Evolutionary conservation across 2,329 filamentous ascomycete species (phyloP), one percentile per base, ranked within the genome.

Genomic region (Hypocreales sp.): DNA sequence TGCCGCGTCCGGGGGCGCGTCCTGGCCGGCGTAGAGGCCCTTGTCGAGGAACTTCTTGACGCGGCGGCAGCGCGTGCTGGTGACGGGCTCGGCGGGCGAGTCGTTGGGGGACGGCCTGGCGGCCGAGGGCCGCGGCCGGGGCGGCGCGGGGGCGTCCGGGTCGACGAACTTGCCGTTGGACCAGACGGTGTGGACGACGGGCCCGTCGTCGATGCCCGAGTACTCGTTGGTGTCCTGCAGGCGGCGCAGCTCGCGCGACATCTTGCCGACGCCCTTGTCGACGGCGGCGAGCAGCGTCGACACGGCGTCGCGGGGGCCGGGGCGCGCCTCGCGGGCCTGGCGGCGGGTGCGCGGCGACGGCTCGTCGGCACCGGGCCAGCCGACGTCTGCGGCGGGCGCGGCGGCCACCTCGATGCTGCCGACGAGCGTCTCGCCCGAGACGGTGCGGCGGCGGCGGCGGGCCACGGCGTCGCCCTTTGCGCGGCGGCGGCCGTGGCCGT

Each of bases 21-120:
- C 63, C 48, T 94, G 87, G 16, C 90, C 90, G 1, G 82, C 76
- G 44, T 92, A 95, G 10, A 95, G 61, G 8, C 87, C 90, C 47
- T 84, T 80, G 28, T 65, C 61, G 29, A 92, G 60, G 68, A 80
- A 95, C 38, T 73, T 74, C 59, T 92, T 92, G 27, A 61, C 54
- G 20, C 59, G 62, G 30, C 64, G 56, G 36, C 56, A 52, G 35
- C 51, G 57, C 8, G 37, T 37, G 15, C 49, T 41, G 8, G 50
- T 44, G 6, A 48, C 40, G 15, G 53, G 49, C 40, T 64, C 61
- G 28, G 46, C 35, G 27, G 18, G 18, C 7, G 7, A 10, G 25
- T 50, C 41, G n/a, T 39, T 22, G 23, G 22, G 17, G 22, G 36
- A 24, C 12, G 33, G 20, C 20, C 46, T 42, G 7, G 36, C 31